phyloP scores from a whole-genome alignment of 345 rosid genomes.

The Stellera chamaejasme region DNA sequence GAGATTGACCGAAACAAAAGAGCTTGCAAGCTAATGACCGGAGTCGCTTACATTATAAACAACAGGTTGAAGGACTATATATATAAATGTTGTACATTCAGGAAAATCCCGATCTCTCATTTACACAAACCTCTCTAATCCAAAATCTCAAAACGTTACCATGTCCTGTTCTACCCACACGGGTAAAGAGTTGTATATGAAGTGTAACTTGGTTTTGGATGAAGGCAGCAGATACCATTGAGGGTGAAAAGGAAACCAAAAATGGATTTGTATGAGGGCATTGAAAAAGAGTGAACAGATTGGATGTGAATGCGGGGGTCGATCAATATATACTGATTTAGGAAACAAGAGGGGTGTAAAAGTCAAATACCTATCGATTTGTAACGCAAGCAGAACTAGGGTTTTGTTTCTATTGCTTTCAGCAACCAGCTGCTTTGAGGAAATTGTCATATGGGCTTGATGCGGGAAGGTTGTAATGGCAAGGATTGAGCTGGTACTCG shows the following conservation, averaged over 20 bases:
- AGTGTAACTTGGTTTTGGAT: conserved; percentile 22
- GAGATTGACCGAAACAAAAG: too few relatives aligned
- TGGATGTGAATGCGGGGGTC: too few relatives aligned
- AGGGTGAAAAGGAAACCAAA: conserved; percentile 17
- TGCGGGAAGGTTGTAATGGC: conserved; percentile 40
- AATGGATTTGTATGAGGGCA: conserved; percentile 1
- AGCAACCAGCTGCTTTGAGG: conserved; percentile 56
- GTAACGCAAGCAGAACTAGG: too few relatives aligned
- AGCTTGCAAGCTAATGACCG: too few relatives aligned
- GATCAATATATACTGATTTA: not conserved
- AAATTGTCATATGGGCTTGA: conserved; percentile 58
- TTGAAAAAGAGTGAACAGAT: too few relatives aligned
- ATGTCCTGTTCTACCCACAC: conserved; percentile 20
- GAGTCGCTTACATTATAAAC: too few relatives aligned
- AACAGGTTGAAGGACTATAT: too few relatives aligned
- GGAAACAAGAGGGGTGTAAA: not conserved
- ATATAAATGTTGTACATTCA: too few relatives aligned
- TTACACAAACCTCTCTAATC: not conserved
- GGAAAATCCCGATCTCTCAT: too few relatives aligned
- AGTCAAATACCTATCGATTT: too few relatives aligned
- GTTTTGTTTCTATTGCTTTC: not conserved
- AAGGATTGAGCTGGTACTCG: conserved; percentile 38
- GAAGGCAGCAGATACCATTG: conserved; percentile 42
- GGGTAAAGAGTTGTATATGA: conserved; percentile 24
- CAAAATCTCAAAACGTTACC: conserved; percentile 1